Evolutionary conservation across 2,329 filamentous ascomycete species (phyloP), one percentile per base, ranked within the genome.

Genomic region (Colletotrichum sp.): DNA sequence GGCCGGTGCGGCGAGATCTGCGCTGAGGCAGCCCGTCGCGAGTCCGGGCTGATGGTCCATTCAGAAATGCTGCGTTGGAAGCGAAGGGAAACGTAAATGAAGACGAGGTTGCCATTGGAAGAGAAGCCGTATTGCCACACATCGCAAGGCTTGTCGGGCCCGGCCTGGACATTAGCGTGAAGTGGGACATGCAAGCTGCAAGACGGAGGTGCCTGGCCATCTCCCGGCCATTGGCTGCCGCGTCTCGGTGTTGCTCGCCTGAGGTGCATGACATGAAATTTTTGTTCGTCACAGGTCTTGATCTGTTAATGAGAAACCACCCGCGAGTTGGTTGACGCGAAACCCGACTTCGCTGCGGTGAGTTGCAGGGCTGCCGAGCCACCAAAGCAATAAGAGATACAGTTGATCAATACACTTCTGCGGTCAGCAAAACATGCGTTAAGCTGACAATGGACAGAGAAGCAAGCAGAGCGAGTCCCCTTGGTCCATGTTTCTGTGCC

Each of bases 171-270:
- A 52, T 55, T 74, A 70, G 74, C 74, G 74, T 52, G 26, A 34
- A 61, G 26, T 73, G 64, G 57, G 70, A 73, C n/a, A 68, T 73
- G 69, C 73, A 72, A 64, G 55, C 63, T 73, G 69, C 73, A 73
- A 48, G 73, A 57, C 57, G 70, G 57, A 73, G 64, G 73, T 73
- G 64, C 64, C 73, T 73, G 70, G 21, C 57, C 43, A 73, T 73
- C 63, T 34, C 16, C 57, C 61, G 70, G 64, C 48, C 69, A 68
- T 75, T 75, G 70, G 70, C 48, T 64, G 43, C 70, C 28, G 26
- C 39, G n/a, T 26, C 70, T 75, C 73, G 73, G 73, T 63, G 70
- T 73, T 73, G 57, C 57, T 75, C 70, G 73, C 70, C 73, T 66
- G 73, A 65, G 63, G 57, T 75, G 73, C 73, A 75, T 73, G 32